phyloP scores from a whole-genome alignment of 371 early-diverging fungal genomes.

The Chytridiales sp. region DNA sequence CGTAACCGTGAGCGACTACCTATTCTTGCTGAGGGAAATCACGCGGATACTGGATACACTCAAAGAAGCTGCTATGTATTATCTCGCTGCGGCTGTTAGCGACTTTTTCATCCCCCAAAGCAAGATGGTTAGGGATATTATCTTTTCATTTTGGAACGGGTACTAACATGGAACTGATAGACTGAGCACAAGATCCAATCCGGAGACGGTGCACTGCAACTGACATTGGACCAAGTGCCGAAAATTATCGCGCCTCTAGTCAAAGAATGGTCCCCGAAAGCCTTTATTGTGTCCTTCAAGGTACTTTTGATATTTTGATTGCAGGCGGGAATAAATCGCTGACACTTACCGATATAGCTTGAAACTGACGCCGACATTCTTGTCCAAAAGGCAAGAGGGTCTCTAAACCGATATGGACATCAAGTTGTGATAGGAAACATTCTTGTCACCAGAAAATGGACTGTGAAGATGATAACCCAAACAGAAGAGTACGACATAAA shows the following conservation, averaged over 20 bases:
- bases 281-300: constrained; percentile 95
- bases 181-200: constrained; percentile 96
- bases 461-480: constrained; percentile 64
- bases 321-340: too few relatives aligned
- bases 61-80: constrained; percentile 79
- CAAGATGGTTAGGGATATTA: constrained; percentile 66
- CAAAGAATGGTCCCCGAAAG: constrained; percentile 82
- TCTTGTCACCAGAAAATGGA: constrained; percentile 79
- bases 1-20: constrained; percentile 89
- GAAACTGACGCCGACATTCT: constrained; percentile 89
- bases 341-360: constrained; percentile 49
- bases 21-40: constrained; percentile 81
- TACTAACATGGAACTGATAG: constrained; percentile 35
- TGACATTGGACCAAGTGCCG: constrained; percentile 93
- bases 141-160: background rate
- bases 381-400: constrained; percentile 75
- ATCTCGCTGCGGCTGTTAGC: constrained; percentile 96
- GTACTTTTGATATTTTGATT: constrained; percentile 37
- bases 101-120: constrained; percentile 93
- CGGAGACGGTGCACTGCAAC: constrained; percentile 73
- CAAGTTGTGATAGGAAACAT: constrained; percentile 96
- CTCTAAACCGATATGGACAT: constrained; percentile 88
- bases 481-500: constrained; percentile 58
- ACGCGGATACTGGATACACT: constrained; percentile 67
- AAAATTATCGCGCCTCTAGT: constrained; percentile 93